Base-by-base conservation (phyloP, 371 early-diverging fungal species). In the Zychaea mexicana region DNA sequence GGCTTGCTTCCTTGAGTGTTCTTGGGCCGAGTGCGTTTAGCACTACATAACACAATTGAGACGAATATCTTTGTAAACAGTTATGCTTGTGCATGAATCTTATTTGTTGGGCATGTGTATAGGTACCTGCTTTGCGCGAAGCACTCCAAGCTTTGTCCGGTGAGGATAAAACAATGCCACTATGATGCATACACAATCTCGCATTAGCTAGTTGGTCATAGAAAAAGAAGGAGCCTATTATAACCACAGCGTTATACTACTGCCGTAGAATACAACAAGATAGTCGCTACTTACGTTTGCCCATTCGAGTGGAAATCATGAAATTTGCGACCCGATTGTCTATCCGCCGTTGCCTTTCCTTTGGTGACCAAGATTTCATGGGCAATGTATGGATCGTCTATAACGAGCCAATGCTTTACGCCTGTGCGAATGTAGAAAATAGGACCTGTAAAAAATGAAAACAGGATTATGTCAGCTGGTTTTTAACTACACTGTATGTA, bases 311-410 rank as follows among this genome's bases (percentile, higher is more conserved):
- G n/a, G n/a, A n/a, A n/a, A n/a, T n/a, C n/a, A n/a, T n/a, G n/a
- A n/a, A n/a, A n/a, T n/a, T n/a, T n/a, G n/a, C n/a, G n/a, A n/a
- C n/a, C n/a, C n/a, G n/a, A n/a, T n/a, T n/a, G 42, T 1, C 69
- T 26, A 22, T 39, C 15, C 0, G 69, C 64, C 2, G 69, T 69
- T 1, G 21, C 17, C 4, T 27, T 42, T 22, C 69, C 69, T 2
- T 57, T 27, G 9, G 57, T 61, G 21, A 33, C 52, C 22, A 71
- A 60, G 0, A 71, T 24, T 15, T 71, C 71, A 52, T 71, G 67
- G 0, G 71, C 71, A 13, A 67, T 38, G 13, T 52, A 15, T 26
- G 67, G 61, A 31, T 71, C 71, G 2, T 39, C 17, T 31, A 66
- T 56, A 12, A 60, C 3, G 15, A 42, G 42, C 7, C 13, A 12